Conservation (phyloP, 1,139 yeast genomes). For the Blastobotrys proliferans region DNA sequence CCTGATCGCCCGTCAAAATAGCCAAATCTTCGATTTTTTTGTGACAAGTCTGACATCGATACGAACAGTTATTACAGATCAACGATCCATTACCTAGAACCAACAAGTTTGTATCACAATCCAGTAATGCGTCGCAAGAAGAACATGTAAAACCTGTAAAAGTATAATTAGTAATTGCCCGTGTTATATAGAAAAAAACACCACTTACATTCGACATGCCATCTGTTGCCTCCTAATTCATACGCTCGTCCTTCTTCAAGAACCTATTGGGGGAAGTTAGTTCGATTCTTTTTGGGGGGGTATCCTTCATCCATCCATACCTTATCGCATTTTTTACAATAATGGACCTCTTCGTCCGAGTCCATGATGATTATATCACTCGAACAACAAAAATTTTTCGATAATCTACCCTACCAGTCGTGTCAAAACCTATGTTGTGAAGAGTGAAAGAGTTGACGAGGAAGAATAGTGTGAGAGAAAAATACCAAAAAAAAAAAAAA, state of each 20-base stretch:
- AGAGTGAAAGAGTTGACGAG: too few relatives aligned
- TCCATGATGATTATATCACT: conserved; percentile 10
- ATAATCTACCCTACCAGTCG: too few relatives aligned
- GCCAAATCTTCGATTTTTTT: conserved; percentile 93
- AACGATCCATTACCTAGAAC: conserved; percentile 90
- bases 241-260: conserved; percentile 42
- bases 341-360: conserved; percentile 31
- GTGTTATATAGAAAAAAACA: conserved; percentile 40
- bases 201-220: conserved; percentile 80
- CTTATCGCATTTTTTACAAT: conserved; percentile 36
- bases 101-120: conserved; percentile 82
- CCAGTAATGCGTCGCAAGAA: conserved; percentile 70
- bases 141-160: conserved; percentile 64
- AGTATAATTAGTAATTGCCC: background rate
- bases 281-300: background rate
- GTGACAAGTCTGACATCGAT: conserved; percentile 81
- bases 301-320: conserved; percentile 22
- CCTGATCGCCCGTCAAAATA: conserved; percentile 89
- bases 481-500: too few relatives aligned
- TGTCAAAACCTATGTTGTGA: too few relatives aligned
- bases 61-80: conserved; percentile 88
- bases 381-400: background rate
- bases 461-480: too few relatives aligned
- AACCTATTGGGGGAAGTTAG: conserved; percentile 21
- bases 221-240: conserved; percentile 74